Base-by-base conservation (phyloP, 306 rosid species). In the Trichosanthes cucumerina region DNA sequence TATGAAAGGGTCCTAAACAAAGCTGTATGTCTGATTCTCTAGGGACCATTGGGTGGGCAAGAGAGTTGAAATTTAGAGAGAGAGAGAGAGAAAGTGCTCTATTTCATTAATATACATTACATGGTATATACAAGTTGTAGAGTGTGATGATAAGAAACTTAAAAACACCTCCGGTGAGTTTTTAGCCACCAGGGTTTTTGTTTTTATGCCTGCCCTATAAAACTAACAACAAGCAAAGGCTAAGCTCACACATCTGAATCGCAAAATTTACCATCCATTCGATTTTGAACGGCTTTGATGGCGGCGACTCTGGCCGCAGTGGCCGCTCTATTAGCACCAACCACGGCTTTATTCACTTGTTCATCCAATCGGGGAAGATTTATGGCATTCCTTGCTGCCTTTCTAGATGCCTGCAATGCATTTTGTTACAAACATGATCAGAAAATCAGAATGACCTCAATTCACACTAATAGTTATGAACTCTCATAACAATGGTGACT, bases 231-330 rank as follows among this genome's bases (percentile, higher is more conserved):
- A 80, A 59, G 26, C 72, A 83, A 75, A 86, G 78, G 78, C 84
- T 65, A 80, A 81, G 3, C 23, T 81, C 68, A 86, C 79, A 86
- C 89, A 75, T 50, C 75, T 34, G 90, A 85, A 18, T 90, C 90
- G n/a, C 97, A 95, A 90, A 90, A 91, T 69, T 95, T 91, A 50
- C 99, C 98, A 82, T 96, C 97, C 89, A 95, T 92, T 57, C 91
- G 88, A 87, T 92, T 95, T 76, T 95, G 99, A 81, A 95, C 99
- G 47, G 99, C 97, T 86, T 91, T 95, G 71, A 95, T 93, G 23
- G 99, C 99, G 60, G 97, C 97, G 78, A 95, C 97, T 90, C 99
- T 86, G 50, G 96, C 99, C 12, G 99, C 98, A 3, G 91, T 88
- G 82, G 99, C 99, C 3, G 97, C 93, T 71, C 90, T 85, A 83